These are phyloP conservation scores for Hymenotorrendiella dingleyae DNA, from an alignment of 2,329 filamentous ascomycete species.

Conservation along the genomic window DNA sequence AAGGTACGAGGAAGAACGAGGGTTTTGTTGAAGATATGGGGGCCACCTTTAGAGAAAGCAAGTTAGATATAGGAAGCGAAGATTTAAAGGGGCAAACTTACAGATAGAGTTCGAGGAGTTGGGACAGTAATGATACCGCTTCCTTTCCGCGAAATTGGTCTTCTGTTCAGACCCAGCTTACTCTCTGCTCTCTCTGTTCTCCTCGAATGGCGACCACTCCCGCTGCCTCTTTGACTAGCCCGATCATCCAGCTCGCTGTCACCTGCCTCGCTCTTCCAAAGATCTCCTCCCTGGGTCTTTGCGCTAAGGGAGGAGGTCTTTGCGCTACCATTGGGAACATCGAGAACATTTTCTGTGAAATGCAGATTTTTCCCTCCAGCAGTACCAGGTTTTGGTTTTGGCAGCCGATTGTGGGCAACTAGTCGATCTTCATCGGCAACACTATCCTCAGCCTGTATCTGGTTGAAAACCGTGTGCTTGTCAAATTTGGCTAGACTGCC, in stretches of 20 bases:
- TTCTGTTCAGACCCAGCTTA: conserved; percentile 27
- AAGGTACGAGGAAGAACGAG: conserved; percentile 46
- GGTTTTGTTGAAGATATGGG: conserved; percentile 22
- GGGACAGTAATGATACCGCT: conserved; percentile 21
- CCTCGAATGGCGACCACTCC: conserved; percentile 36
- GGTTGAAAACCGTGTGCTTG: conserved; percentile 84
- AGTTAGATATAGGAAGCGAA: too few species aligned
- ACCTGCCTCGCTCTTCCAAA: conserved; percentile 70
- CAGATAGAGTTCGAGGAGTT: conserved; percentile 23
- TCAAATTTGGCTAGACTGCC: conserved; percentile 89
- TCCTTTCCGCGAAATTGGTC: conserved; percentile 32
- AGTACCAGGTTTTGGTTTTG: conserved; percentile 56
- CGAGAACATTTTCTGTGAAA: conserved; percentile 85
- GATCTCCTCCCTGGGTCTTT: conserved; percentile 28
- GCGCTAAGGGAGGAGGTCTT: too few species aligned
- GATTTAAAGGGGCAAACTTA: conserved; percentile 13
- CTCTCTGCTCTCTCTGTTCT: conserved; percentile 31
- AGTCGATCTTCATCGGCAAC: conserved; percentile 87
- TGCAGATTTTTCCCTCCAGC: conserved; percentile 85
- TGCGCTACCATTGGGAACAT: conserved; percentile 42
- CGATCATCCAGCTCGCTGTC: conserved; percentile 39
- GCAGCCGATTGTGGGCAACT: conserved; percentile 76
- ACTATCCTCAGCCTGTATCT: conserved; percentile 83
- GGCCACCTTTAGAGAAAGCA: conserved; percentile 16
- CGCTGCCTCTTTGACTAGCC: conserved; percentile 24